Conservation (phyloP, 2,329 filamentous ascomycete species). For the Cladosporium colombiae region DNA sequence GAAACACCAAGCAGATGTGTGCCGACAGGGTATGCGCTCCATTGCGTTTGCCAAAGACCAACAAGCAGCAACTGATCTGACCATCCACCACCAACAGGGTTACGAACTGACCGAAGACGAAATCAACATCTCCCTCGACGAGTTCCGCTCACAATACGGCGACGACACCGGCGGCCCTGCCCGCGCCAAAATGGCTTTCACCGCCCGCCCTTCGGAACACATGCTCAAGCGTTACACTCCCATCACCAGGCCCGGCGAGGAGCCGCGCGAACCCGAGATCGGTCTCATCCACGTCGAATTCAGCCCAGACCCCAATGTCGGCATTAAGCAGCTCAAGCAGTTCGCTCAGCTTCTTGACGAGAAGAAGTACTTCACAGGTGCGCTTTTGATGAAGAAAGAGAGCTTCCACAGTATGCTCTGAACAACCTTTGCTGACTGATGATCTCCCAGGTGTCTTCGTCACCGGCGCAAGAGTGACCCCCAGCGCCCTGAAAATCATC, state of each 20-base stretch:
- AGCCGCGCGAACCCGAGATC: conserved; percentile 61
- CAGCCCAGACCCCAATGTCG: conserved; percentile 74
- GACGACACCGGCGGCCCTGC: conserved; percentile 72
- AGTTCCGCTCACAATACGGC: conserved; percentile 73
- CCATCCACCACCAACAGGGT: conserved; percentile 60
- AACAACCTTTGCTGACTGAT: background rate
- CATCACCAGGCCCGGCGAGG: conserved; percentile 62
- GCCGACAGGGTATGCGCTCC: conserved; percentile 59
- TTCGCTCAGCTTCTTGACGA: conserved; percentile 82
- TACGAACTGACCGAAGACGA: conserved; percentile 91
- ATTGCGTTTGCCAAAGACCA: conserved; percentile 51
- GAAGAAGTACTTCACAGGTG: conserved; percentile 76
- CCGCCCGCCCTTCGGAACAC: conserved; percentile 75
- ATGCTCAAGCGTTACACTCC: conserved; percentile 86
- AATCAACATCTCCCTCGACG: conserved; percentile 79
- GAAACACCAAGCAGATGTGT: conserved; percentile 94
- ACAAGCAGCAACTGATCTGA: background rate
- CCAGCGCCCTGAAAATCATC: conserved; percentile 84
- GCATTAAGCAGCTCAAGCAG: conserved; percentile 86
- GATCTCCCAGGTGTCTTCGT: conserved; percentile 71
- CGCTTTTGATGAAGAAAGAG: background rate
- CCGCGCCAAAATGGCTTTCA: conserved; percentile 84
- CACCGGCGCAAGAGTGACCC: conserved; percentile 76
- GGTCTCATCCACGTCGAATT: conserved; percentile 95
- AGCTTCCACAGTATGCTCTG: background rate